Evolutionary conservation across 257 asterid genomes (phyloP).

Genomic region (Linaria vulgaris): DNA sequence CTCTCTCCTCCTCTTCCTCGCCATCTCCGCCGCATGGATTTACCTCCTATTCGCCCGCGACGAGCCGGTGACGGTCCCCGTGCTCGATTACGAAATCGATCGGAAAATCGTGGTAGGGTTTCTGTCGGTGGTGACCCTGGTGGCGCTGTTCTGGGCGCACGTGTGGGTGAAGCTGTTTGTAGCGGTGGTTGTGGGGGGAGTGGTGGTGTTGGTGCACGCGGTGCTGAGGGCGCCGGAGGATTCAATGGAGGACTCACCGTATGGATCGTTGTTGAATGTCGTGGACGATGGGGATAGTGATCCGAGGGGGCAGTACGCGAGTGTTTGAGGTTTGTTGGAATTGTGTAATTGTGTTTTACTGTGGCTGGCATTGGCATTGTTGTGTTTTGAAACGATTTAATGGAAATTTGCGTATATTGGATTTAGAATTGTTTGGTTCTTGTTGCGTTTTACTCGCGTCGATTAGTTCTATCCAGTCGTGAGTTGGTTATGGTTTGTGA

Average conservation of each 20-base stretch:
- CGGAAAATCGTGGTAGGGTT: conserved; percentile 49
- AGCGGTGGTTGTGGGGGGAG: conserved; percentile 47
- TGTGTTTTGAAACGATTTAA: too few species aligned
- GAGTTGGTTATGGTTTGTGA: too few species aligned
- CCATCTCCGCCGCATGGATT: conserved; percentile 48
- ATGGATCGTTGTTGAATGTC: conserved; percentile 75
- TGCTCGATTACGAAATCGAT: conserved; percentile 54
- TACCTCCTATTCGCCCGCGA: conserved; percentile 43
- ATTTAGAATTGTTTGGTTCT: too few species aligned
- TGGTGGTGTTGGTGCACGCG: conserved; percentile 58
- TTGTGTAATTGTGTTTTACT: neutral
- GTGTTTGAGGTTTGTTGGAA: conserved; percentile 44
- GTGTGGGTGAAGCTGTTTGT: conserved; percentile 61
- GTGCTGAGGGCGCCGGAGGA: conserved; percentile 81
- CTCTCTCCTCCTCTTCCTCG: conserved; percentile 58
- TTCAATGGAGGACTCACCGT: conserved; percentile 69
- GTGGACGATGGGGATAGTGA: conserved; percentile 49
- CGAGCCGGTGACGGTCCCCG: conserved; percentile 54
- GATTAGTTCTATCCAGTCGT: too few species aligned
- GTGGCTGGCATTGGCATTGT: too few species aligned
- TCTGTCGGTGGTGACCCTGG: conserved; percentile 47
- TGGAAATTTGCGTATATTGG: too few species aligned
- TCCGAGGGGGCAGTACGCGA: conserved; percentile 70
- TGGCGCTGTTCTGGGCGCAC: conserved; percentile 51
- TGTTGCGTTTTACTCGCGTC: too few species aligned